Conservation (phyloP, 805 yeast species). For the Barnettozyma sucrosica region DNA sequence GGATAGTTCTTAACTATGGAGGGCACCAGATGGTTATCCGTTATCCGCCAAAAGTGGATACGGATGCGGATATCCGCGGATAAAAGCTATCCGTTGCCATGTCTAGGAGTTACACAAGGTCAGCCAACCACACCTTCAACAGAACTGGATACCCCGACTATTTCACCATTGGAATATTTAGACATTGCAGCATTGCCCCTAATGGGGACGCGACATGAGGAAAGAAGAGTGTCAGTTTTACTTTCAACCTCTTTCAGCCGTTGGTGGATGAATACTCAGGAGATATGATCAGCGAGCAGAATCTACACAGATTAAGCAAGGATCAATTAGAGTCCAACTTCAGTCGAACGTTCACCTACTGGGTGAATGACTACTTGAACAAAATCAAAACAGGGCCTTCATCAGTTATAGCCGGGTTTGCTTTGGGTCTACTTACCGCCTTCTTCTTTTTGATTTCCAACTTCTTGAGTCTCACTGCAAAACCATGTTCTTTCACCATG, state of each 20-base stretch:
- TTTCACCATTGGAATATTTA: neutral
- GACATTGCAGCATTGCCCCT: neutral
- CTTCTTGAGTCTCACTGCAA: neutral
- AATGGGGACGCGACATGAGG: neutral
- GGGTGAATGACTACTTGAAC: neutral
- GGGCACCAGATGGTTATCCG: no score
- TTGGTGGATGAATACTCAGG: neutral
- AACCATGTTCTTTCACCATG: neutral
- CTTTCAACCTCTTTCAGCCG: slow-evolving; percentile 5
- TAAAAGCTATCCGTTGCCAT: no score
- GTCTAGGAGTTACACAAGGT: no score
- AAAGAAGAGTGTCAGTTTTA: neutral
- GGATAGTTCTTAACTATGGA: no score
- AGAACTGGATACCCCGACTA: slow-evolving; percentile 5
- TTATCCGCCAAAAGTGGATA: no score
- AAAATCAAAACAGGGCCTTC: neutral
- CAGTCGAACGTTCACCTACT: neutral
- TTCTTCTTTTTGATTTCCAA: neutral
- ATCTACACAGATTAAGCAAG: neutral
- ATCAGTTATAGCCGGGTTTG: slow-evolving; percentile 1
- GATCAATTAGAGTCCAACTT: neutral
- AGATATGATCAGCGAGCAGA: slow-evolving; percentile 1
- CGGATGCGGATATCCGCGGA: no score
- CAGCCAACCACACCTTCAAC: neutral
- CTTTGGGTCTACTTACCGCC: neutral